Conservation (phyloP, 352 stramenopile genomes). For the Pythium plurisporium region DNA sequence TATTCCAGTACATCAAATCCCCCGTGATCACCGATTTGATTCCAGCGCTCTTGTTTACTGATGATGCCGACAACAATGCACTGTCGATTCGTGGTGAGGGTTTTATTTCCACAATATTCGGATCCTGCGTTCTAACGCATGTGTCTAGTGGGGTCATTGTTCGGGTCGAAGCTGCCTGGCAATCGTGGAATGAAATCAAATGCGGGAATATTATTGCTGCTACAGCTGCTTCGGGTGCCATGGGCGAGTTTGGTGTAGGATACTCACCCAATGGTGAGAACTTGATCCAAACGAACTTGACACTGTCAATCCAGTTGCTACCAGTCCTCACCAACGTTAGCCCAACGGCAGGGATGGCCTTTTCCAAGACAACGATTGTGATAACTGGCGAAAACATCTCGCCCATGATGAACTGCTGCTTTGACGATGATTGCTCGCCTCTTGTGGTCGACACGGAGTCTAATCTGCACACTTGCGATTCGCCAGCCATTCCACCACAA, state of each 20-base stretch:
- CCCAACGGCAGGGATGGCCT: constrained; percentile 19
- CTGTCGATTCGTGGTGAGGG: constrained; percentile 2
- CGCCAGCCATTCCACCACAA: background rate
- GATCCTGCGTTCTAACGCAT: constrained; percentile 4
- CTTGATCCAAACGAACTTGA: background rate
- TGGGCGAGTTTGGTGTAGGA: background rate
- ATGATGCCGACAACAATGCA: background rate
- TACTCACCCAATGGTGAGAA: constrained; percentile 7
- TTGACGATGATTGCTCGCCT: constrained; percentile 30
- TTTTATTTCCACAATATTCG: background rate
- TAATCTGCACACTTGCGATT: background rate
- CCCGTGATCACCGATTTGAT: background rate
- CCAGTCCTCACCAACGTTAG: constrained; percentile 22
- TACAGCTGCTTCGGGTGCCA: background rate
- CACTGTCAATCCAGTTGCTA: background rate
- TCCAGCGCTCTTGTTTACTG: background rate
- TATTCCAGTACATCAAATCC: constrained; percentile 1
- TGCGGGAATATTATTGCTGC: background rate
- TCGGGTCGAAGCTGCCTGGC: constrained; percentile 2
- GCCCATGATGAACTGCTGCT: constrained; percentile 39
- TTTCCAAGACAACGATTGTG: constrained; percentile 24
- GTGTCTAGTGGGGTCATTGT: background rate
- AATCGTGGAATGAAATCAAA: constrained; percentile 25
- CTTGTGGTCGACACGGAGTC: constrained; percentile 4
- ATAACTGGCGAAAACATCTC: constrained; percentile 26